phyloP scores from a whole-genome alignment of 106 monocot species.

The Vanilla planifolia region DNA sequence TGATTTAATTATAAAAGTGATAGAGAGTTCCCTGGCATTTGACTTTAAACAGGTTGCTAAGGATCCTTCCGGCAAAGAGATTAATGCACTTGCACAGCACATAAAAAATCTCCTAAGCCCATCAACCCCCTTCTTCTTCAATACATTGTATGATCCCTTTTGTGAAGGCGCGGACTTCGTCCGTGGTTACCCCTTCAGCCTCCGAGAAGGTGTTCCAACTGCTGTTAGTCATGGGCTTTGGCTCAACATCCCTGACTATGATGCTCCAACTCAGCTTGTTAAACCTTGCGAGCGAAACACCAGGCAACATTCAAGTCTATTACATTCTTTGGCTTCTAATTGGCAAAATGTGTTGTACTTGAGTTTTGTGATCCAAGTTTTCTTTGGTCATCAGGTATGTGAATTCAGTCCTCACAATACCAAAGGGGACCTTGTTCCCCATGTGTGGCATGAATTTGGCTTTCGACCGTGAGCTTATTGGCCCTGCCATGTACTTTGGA shows the following conservation, averaged over 20 bases:
- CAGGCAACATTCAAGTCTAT: constrained; percentile 11
- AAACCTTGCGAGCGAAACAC: constrained; percentile 27
- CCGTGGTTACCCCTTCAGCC: constrained; percentile 33
- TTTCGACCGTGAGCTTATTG: constrained; percentile 35
- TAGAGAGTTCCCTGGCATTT: no score
- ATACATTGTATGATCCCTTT: constrained; percentile 33
- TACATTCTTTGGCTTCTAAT: no score
- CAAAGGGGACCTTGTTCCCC: constrained; percentile 38
- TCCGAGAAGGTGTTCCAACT: constrained; percentile 30
- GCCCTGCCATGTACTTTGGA: constrained; percentile 47
- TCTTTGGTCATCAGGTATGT: constrained; percentile 24
- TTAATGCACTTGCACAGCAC: constrained; percentile 28
- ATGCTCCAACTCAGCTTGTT: constrained; percentile 26
- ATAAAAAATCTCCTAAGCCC: constrained; percentile 30
- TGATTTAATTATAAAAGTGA: no score
- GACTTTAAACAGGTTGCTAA: constrained; percentile 20
- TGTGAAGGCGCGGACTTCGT: constrained; percentile 32
- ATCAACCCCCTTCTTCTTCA: constrained; percentile 29
- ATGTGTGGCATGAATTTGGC: constrained; percentile 43
- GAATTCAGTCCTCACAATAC: constrained; percentile 34
- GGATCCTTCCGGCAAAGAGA: constrained; percentile 26
- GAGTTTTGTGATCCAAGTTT: no score
- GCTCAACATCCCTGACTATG: constrained; percentile 41
- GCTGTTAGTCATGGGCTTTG: constrained; percentile 32
- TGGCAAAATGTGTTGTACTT: neutral